Conservation (phyloP, 2,329 filamentous ascomycete species). For the Fusarium aywerte region DNA sequence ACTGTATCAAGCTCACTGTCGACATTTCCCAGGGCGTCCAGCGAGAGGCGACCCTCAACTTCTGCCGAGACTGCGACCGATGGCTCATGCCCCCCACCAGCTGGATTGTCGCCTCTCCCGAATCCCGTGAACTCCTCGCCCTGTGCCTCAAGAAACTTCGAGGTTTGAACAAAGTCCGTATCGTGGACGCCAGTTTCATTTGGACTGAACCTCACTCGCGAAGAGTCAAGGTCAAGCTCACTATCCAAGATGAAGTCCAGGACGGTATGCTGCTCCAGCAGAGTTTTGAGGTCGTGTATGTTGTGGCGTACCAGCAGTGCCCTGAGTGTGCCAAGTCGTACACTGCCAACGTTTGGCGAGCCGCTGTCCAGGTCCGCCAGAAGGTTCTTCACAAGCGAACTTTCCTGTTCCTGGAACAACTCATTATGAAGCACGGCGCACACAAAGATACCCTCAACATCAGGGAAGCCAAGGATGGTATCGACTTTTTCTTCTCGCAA, state of each 20-base stretch:
- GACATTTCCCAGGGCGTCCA: constrained; percentile 94
- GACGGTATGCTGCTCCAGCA: constrained; percentile 82
- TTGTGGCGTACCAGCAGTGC: constrained; percentile 92
- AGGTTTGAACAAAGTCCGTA: constrained; percentile 87
- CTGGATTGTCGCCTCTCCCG: constrained; percentile 86
- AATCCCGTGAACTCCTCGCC: constrained; percentile 92
- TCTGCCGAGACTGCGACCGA: constrained; percentile 93
- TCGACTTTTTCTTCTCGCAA: constrained; percentile 94
- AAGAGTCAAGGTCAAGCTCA: constrained; percentile 93
- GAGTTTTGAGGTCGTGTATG: constrained; percentile 92
- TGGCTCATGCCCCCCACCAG: constrained; percentile 88
- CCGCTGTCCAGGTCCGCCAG: constrained; percentile 92
- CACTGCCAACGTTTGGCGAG: constrained; percentile 95
- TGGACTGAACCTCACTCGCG: constrained; percentile 98
- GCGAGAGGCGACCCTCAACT: constrained; percentile 88
- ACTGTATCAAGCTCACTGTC: constrained; percentile 93
- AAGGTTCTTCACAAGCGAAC: constrained; percentile 95
- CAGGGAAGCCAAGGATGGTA: constrained; percentile 93
- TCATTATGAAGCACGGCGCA: constrained; percentile 93
- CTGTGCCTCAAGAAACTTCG: constrained; percentile 89
- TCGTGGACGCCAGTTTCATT: constrained; percentile 95
- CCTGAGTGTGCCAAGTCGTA: constrained; percentile 95
- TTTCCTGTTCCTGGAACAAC: constrained; percentile 80
- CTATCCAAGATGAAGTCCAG: constrained; percentile 78
- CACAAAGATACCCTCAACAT: constrained; percentile 97